Evolutionary conservation across 2,329 filamentous ascomycete species (phyloP), one percentile per base, ranked within the genome.

Genomic region (Hymenoscyphus albidus): DNA sequence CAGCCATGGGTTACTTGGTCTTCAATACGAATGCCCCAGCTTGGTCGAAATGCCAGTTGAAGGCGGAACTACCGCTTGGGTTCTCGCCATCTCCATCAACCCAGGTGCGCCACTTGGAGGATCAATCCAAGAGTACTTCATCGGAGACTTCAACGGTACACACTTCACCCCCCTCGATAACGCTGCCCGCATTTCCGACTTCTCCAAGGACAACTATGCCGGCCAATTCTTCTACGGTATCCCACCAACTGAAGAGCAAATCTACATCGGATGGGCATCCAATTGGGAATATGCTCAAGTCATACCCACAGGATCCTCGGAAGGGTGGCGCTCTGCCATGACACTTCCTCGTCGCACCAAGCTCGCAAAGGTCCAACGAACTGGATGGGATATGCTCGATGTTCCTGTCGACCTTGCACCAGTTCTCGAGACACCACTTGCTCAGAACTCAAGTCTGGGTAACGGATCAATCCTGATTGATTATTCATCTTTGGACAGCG

Each of bases 141-240:
- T 82, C 0, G 86, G 87, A 4, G 76, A 74, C 1, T 89, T 88
- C 77, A 87, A 89, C 67, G 87, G 86, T n/a, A 88, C 84, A 0
- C 83, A 86, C 71, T 89, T 87, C 65, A 74, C 70, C 16, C 72
- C 80, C 1, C 74, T 77, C 32, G 82, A 83, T 67, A 70, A 67
- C n/a, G 76, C 75, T 6, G 76, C 78, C 7, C 75, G 78, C 3
- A 75, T 82, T 16, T 76, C 77, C 5, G 80, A 82, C 67, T 82
- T 82, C 27, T 78, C 74, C 22, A 81, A 82, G 71, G 82, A 85
- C 70, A 84, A 83, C 71, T 84, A 85, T 69, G 85, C 85, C 0
- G 81, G 78, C 0, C 84, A 86, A 69, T 86, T 81, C 74, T 87
- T 85, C 73, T 80, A 80, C 60, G 79, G 78, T 4, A 78, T 55